Evolutionary conservation across 768 basidiomycete species (phyloP).

Genomic region (Galerina sulciceps): DNA sequence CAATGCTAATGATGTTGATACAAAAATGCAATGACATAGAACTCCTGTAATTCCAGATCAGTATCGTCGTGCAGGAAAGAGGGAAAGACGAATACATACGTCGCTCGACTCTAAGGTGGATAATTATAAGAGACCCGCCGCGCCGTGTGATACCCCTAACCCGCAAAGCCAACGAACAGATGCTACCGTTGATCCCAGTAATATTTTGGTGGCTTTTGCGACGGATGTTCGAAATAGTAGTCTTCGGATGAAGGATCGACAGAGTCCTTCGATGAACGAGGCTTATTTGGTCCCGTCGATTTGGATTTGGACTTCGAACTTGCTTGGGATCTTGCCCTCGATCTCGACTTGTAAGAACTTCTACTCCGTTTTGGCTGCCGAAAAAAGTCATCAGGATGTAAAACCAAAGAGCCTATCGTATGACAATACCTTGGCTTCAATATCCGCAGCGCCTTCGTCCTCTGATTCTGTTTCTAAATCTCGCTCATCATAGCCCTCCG

Average conservation of each 20-base stretch:
- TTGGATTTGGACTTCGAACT: conserved; percentile 4
- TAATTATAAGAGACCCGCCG: too few species aligned
- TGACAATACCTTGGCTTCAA: background rate
- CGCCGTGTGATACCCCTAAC: too few species aligned
- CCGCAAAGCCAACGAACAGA: too few species aligned
- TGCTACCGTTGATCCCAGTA: conserved; percentile 32
- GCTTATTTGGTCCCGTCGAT: background rate
- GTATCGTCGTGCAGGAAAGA: background rate
- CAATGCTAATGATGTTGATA: background rate
- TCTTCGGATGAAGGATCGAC: conserved; percentile 18
- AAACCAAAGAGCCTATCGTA: too few species aligned
- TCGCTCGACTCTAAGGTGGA: too few species aligned
- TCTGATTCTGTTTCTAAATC: conserved; percentile 16
- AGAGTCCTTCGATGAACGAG: conserved; percentile 7
- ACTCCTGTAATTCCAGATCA: background rate
- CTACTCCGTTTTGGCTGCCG: background rate
- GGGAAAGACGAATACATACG: too few species aligned
- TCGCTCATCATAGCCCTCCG: conserved; percentile 9
- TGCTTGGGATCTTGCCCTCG: conserved; percentile 3
- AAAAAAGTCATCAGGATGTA: background rate
- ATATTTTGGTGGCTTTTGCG: conserved; percentile 33
- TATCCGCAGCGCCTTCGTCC: background rate
- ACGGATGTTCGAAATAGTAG: conserved; percentile 29
- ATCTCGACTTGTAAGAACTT: conserved; percentile 5
- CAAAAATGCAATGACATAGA: background rate